Percentiles rank a stretch among this genome's conserved stretches.
Conservation (phyloP, 345 rosid genomes). For the Salix brachista region DNA sequence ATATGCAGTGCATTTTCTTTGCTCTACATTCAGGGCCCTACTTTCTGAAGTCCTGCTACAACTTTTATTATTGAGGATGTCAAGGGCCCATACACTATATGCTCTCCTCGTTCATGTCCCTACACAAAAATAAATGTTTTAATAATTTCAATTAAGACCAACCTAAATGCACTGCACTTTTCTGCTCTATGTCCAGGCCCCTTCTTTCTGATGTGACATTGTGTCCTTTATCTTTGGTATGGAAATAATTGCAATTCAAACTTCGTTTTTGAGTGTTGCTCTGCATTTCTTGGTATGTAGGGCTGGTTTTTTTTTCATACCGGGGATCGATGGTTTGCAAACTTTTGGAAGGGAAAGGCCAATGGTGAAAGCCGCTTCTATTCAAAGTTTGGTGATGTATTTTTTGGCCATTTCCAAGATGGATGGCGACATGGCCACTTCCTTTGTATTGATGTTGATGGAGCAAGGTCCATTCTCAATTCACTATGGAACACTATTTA, state of each 20-base stretch:
- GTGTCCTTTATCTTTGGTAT: neutral
- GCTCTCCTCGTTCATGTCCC: neutral
- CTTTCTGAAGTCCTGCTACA: neutral
- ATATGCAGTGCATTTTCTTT: neutral
- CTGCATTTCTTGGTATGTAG: constrained; percentile 30
- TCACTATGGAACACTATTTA: neutral
- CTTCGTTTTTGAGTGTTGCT: neutral
- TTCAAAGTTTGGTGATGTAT: constrained; percentile 71
- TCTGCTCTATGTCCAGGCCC: neutral
- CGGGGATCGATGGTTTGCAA: constrained; percentile 92
- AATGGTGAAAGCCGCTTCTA: constrained; percentile 93
- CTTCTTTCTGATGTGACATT: neutral
- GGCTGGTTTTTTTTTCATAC: constrained; percentile 95
- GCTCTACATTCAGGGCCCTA: neutral
- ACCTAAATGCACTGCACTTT: neutral
- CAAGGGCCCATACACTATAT: neutral
- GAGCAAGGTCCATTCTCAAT: constrained; percentile 57
- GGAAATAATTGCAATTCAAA: neutral
- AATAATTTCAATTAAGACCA: neutral
- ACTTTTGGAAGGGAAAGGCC: constrained; percentile 98
- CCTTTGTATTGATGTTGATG: constrained; percentile 67
- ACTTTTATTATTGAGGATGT: neutral
- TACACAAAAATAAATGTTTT: too few species aligned
- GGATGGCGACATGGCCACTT: constrained; percentile 89
- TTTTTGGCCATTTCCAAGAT: constrained; percentile 80